Evolutionary conservation across 805 yeast species (phyloP).

Genomic region (Middelhovenomyces tepae): DNA sequence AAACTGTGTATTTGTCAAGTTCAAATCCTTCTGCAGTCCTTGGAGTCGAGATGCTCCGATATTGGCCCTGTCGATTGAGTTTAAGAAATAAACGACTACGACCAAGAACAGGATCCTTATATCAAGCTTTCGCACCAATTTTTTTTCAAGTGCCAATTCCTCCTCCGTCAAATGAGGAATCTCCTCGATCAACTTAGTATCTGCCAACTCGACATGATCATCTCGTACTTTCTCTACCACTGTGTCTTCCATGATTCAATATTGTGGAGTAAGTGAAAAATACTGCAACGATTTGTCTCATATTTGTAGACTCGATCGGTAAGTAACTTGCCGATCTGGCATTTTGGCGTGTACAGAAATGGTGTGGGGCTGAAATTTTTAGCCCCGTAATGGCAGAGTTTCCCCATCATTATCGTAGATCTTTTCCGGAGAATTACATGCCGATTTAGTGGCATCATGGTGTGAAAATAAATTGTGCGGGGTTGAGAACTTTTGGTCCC

Average conservation of each 20-base stretch:
- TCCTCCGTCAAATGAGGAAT: slow-evolving; percentile 3
- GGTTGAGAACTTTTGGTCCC: no score
- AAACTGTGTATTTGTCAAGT: slow-evolving; percentile 33
- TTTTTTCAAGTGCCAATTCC: slow-evolving; percentile 3
- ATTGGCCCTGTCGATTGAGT: slow-evolving; percentile 39
- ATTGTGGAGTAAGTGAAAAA: not conserved
- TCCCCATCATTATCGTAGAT: no score
- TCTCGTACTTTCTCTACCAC: slow-evolving; percentile 3
- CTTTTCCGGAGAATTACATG: no score
- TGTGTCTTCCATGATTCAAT: slow-evolving; percentile 2
- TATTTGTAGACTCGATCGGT: no score
- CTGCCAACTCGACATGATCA: slow-evolving; percentile 1
- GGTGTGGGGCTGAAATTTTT: no score
- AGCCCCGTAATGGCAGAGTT: no score
- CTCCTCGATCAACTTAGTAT: slow-evolving; percentile 1
- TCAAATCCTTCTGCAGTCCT: slow-evolving; percentile 34
- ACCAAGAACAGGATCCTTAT: slow-evolving; percentile 17
- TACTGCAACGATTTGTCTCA: not conserved
- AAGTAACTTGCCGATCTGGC: no score
- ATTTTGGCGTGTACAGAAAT: no score
- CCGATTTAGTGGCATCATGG: no score
- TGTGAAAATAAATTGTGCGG: no score
- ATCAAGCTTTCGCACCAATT: slow-evolving; percentile 16
- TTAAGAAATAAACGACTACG: slow-evolving; percentile 18
- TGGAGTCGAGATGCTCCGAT: slow-evolving; percentile 40